Evolutionary conservation across 1,284 basidiomycete species (phyloP), one percentile per base, ranked within the genome.

Genomic region (Wallemia ichthyophaga): DNA sequence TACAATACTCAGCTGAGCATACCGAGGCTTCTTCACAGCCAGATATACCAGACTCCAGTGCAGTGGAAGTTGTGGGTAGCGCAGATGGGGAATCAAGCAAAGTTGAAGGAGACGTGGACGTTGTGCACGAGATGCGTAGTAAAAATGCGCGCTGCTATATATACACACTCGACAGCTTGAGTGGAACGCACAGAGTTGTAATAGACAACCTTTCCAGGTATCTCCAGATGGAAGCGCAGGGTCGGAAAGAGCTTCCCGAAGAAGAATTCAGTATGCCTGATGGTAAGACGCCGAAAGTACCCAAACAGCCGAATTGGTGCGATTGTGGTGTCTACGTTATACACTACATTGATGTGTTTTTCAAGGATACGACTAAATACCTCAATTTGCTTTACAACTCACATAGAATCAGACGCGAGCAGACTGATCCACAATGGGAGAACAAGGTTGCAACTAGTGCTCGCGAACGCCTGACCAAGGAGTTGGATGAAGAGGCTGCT

Each of bases 131-230:
- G n/a, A 19, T 11, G 3, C 11, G 37, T 17, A 48, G n/a, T 19
- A 48, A 48, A 48, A 48, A 48, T 19, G n/a, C 13, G 13, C 37
- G 37, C 3, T 48, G 37, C 1, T 79, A 76, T 64, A 81, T 94
- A 53, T 79, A 88, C 66, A 85, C 79, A 0, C 76, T 96, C 59
- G 92, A 98, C 68, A 95, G 89, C 1, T 75, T 98, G 26, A 81
- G 82, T 0, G 71, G 72, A 13, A 69, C 71, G 17, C 92, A 95
- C 69, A 70, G 71, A 0, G 73, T 77, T 23, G 85, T 80, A 1
- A 68, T 73, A 54, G 81, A 72, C 53, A 74, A 73, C 19, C 75
- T 98, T 17, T 70, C 70, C 25, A 66, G 71, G 25, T 98, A 92
- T 68, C 76, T 96, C 7, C 70, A 71, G 37, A 71, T 74, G 62